Conservation (phyloP, 2,329 filamentous ascomycete species). For the Phyllosticta capitalensis region DNA sequence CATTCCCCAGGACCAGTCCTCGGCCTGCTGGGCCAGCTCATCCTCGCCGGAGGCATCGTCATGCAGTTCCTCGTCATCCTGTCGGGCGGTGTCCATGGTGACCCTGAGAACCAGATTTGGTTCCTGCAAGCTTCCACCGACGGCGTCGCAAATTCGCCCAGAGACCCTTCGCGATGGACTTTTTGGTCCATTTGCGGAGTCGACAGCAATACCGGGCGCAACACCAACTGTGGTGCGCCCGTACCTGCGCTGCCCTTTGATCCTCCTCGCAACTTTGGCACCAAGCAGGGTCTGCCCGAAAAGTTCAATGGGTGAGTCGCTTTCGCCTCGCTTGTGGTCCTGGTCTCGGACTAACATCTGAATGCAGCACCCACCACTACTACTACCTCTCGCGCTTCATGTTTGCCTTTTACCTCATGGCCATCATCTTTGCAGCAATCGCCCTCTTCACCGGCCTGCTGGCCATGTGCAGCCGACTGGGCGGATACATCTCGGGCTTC, state of each 20-base stretch:
- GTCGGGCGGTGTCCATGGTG: conserved; percentile 45
- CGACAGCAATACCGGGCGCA: conserved; percentile 39
- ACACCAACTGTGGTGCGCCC: conserved; percentile 51
- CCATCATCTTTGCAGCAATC: conserved; percentile 64
- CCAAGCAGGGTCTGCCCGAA: conserved; percentile 41
- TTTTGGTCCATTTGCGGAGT: conserved; percentile 75
- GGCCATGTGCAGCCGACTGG: conserved; percentile 61
- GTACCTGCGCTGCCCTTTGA: conserved; percentile 59
- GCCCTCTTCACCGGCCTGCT: conserved; percentile 61
- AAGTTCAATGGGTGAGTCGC: conserved; percentile 44
- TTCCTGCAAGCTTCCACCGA: conserved; percentile 74
- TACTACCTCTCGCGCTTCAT: conserved; percentile 86
- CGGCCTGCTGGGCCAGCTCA: conserved; percentile 48
- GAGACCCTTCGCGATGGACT: conserved; percentile 68
- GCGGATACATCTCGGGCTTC: conserved; percentile 55
- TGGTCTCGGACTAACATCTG: not conserved
- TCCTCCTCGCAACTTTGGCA: conserved; percentile 53
- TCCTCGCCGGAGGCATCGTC: conserved; percentile 52
- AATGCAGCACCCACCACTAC: conserved; percentile 46
- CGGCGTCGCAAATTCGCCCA: conserved; percentile 55
- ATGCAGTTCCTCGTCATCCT: conserved; percentile 59
- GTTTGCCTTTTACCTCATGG: conserved; percentile 83
- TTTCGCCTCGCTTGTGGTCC: not conserved
- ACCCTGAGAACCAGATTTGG: conserved; percentile 64
- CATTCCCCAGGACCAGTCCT: conserved; percentile 41